These are phyloP conservation scores for Yamadazyma akitaensis DNA, from an alignment of 805 yeast species.

Conservation along the genomic window DNA sequence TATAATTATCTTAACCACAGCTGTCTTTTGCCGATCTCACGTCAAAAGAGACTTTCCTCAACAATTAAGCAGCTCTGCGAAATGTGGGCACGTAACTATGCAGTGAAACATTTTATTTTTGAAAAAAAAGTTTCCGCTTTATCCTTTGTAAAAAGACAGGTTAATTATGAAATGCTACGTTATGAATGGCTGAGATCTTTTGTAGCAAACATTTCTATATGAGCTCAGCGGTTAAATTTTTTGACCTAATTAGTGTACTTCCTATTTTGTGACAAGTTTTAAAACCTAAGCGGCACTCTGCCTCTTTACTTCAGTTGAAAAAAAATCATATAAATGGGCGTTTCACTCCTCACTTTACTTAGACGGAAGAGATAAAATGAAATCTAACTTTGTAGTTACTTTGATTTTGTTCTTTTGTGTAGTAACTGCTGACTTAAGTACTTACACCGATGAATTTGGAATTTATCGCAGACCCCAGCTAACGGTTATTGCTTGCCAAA, in stretches of 20 bases:
- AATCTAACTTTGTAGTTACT: not conserved
- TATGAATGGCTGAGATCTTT: conserved; percentile 1
- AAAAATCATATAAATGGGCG: not conserved
- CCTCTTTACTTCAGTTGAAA: not conserved
- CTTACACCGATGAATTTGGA: conserved; percentile 16
- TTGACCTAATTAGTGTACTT: not conserved
- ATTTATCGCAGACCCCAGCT: conserved; percentile 24
- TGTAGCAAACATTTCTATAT: not conserved
- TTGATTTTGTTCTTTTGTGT: not conserved
- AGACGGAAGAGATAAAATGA: conserved; percentile 2
- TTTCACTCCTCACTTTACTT: not conserved
- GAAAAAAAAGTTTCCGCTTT: not conserved
- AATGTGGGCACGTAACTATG: not conserved
- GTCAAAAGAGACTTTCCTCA: not conserved
- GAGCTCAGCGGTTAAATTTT: not conserved
- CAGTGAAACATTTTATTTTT: not conserved
- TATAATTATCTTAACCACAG: not conserved
- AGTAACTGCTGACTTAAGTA: not conserved
- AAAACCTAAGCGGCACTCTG: not conserved
- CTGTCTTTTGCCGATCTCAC: not conserved
- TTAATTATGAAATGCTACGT: not conserved
- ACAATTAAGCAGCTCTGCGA: not conserved
- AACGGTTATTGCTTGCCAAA: conserved; percentile 25
- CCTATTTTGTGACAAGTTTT: not conserved
- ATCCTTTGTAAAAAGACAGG: not conserved